phyloP scores from a whole-genome alignment of 208 protist genomes.

The Trypanosoma brucei region DNA sequence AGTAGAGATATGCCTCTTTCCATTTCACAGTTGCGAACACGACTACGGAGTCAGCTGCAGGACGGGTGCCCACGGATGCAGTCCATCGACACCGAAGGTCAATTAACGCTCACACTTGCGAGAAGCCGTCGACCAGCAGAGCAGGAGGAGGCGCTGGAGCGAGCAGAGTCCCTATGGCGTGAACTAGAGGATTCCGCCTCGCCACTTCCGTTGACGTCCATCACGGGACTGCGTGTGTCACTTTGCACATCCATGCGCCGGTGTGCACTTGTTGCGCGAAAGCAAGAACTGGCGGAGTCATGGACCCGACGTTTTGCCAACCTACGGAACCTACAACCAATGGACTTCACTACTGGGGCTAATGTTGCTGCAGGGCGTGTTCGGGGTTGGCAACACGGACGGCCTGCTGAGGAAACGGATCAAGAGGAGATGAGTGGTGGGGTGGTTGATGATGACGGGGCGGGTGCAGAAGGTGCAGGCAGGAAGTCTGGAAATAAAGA shows the following conservation, averaged over 20 bases:
- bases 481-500: conserved; percentile 8
- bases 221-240: conserved; percentile 53
- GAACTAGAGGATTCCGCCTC: conserved; percentile 45
- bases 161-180: conserved; percentile 61
- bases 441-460: conserved; percentile 1
- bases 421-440: conserved; percentile 52
- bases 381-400: conserved; percentile 21
- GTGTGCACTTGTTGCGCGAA: conserved; percentile 51
- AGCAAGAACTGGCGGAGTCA: conserved; percentile 38
- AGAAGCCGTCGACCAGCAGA: conserved; percentile 46
- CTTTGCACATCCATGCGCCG: conserved; percentile 72
- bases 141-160: conserved; percentile 57
- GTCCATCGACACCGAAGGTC: conserved; percentile 59
- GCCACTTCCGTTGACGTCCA: conserved; percentile 43
- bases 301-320: conserved; percentile 77
- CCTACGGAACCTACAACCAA: conserved; percentile 35
- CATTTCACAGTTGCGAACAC: conserved; percentile 17
- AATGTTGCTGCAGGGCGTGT: conserved; percentile 5
- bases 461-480: background rate
- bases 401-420: conserved; percentile 57
- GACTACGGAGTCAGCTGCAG: conserved; percentile 11
- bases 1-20: conserved; percentile 10
- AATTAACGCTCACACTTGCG: conserved; percentile 58
- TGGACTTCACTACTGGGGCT: conserved; percentile 50
- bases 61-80: conserved; percentile 23